These are phyloP conservation scores for Boechera stricta DNA, from an alignment of 345 rosid species.

Conservation along the genomic window DNA sequence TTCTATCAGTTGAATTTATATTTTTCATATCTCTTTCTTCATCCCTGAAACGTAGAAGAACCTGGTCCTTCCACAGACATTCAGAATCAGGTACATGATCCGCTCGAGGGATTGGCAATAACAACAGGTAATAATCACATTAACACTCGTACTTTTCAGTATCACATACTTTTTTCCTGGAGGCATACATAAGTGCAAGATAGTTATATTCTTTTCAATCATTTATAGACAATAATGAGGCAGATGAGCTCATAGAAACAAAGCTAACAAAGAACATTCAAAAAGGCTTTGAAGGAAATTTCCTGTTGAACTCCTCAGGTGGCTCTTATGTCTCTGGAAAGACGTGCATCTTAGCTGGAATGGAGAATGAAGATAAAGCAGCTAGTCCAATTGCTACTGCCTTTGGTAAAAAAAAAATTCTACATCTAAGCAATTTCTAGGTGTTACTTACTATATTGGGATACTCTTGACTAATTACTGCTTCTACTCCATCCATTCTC, in stretches of 20 bases:
- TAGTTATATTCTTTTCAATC: constrained; percentile 3
- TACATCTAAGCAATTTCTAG: neutral
- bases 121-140: constrained; percentile 24
- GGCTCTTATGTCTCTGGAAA: neutral
- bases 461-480: constrained; percentile 6
- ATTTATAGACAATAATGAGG: constrained; percentile 9
- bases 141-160: constrained; percentile 5
- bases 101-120: neutral
- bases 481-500: constrained; percentile 14
- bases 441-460: neutral
- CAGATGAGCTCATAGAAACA: constrained; percentile 16
- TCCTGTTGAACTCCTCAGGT: constrained; percentile 7
- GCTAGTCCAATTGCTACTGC: constrained; percentile 11
- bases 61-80: neutral
- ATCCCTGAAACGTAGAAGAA: constrained; percentile 13
- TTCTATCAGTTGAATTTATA: neutral
- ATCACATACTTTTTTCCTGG: neutral
- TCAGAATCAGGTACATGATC: neutral
- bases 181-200: neutral
- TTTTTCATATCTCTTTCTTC: neutral
- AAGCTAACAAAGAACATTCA: neutral
- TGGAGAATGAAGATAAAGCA: constrained; percentile 14
- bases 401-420: constrained; percentile 17
- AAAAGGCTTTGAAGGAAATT: constrained; percentile 1
- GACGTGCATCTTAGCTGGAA: neutral